phyloP scores from a whole-genome alignment of 2,329 filamentous ascomycete species.

The Penicillium frequentans region DNA sequence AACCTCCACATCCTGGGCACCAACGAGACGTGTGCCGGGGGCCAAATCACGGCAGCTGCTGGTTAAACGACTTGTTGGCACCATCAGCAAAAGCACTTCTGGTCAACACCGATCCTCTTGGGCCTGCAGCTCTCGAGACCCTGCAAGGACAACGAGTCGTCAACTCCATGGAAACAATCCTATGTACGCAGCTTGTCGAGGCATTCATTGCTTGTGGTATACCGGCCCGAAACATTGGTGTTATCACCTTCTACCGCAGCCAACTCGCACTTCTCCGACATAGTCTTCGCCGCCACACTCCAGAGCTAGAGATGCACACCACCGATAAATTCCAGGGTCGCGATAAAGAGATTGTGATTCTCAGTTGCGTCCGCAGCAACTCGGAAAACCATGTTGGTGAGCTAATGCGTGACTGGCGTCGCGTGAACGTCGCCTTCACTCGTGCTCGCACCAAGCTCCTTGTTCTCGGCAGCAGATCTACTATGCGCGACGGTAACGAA shows the following conservation, averaged over 20 bases:
- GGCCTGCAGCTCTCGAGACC: conserved; percentile 62
- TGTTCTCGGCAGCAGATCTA: conserved; percentile 78
- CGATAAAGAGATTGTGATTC: conserved; percentile 88
- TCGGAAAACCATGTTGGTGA: conserved; percentile 82
- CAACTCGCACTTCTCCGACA: conserved; percentile 83
- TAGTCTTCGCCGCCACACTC: conserved; percentile 58
- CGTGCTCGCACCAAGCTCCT: conserved; percentile 89
- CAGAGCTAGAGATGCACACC: conserved; percentile 87
- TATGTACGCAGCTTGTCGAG: conserved; percentile 79
- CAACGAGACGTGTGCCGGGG: conserved; percentile 56
- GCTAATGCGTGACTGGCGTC: conserved; percentile 82
- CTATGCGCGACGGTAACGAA: conserved; percentile 67
- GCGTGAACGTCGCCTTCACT: conserved; percentile 95
- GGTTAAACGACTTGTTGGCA: conserved; percentile 70
- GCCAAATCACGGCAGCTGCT: conserved; percentile 59
- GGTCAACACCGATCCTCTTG: conserved; percentile 80
- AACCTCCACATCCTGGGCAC: conserved; percentile 21
- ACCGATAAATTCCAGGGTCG: conserved; percentile 95
- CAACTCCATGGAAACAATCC: conserved; percentile 77
- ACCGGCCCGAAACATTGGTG: conserved; percentile 73
- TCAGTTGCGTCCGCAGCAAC: conserved; percentile 87
- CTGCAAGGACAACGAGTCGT: conserved; percentile 78
- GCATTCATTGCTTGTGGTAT: conserved; percentile 75
- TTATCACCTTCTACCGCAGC: conserved; percentile 95
- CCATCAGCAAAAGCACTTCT: conserved; percentile 77